A percentile compares a stretch with the other conserved stretches of the same genome.
phyloP scores from a whole-genome alignment of 2,329 filamentous ascomycete species.

The Colletotrichum abscissum region DNA sequence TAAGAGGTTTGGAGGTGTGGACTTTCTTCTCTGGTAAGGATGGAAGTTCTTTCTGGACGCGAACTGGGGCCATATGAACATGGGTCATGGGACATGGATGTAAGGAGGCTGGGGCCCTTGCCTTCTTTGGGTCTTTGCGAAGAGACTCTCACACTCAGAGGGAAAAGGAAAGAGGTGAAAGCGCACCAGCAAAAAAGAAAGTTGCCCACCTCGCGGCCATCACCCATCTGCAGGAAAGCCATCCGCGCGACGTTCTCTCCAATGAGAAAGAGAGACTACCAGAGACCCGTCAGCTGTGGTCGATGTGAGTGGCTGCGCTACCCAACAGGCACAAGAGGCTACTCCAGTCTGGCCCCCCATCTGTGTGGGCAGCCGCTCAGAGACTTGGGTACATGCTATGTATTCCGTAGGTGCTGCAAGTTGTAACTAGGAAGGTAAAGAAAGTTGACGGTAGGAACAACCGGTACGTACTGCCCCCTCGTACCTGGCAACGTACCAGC shows the following conservation, averaged over 20 bases:
- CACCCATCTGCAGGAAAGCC: not conserved
- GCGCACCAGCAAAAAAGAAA: not conserved
- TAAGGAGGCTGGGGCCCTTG: constrained; percentile 12
- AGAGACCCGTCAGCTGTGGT: constrained; percentile 1
- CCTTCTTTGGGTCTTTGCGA: not conserved
- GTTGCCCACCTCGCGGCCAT: not conserved
- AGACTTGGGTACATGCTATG: not conserved
- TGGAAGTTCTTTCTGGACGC: constrained; percentile 10
- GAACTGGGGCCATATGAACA: not conserved
- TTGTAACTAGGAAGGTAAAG: not conserved
- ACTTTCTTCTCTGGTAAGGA: constrained; percentile 20
- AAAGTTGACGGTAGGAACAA: constrained; percentile 1
- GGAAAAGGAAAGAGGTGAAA: constrained; percentile 8
- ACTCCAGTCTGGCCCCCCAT: constrained; percentile 3
- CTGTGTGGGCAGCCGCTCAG: not conserved
- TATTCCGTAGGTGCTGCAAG: too few species aligned
- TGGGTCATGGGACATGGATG: not conserved
- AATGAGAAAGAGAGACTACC: constrained; percentile 6
- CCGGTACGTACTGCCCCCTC: constrained; percentile 6
- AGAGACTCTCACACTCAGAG: not conserved
- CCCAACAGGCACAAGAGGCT: not conserved
- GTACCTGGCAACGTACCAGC: constrained; percentile 21
- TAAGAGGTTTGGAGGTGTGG: constrained; percentile 6
- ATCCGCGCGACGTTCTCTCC: constrained; percentile 21
- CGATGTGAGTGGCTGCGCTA: constrained; percentile 21